Conservation (phyloP, 352 stramenopile species). For the Globisporangium okanoganense region DNA sequence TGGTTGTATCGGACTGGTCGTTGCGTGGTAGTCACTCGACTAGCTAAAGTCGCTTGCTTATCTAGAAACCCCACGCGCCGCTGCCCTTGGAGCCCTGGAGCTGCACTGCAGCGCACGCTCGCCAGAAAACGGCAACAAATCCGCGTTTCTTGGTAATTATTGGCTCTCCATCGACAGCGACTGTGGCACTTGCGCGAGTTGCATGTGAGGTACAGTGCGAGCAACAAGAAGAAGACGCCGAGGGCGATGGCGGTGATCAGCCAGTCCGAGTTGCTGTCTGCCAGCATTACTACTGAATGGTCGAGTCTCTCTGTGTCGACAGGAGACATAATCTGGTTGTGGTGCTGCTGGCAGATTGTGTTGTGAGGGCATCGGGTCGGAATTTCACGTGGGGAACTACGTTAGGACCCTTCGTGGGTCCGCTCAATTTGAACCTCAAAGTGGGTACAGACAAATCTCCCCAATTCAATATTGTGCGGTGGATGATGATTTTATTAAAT, state of each 20-base stretch:
- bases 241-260: neutral
- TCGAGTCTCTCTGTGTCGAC: neutral
- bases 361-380: no score
- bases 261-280: neutral
- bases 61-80: no score
- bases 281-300: neutral
- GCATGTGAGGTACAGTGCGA: neutral
- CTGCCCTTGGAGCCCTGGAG: neutral
- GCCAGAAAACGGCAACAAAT: neutral
- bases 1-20: no score
- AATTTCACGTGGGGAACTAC: no score
- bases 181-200: neutral
- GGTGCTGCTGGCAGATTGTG: neutral
- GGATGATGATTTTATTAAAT: no score
- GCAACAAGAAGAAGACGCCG: neutral
- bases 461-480: no score
- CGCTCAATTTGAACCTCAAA: no score
- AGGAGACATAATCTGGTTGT: neutral
- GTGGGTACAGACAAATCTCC: no score
- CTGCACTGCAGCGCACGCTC: neutral
- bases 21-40: neutral
- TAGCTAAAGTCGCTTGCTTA: no score
- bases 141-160: neutral
- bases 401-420: no score
- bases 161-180: neutral